A percentile compares a stretch with the other conserved stretches of the same genome.
These are phyloP conservation scores for Xylariaceae sp. DNA, from an alignment of 2,329 filamentous ascomycete species.

Conservation along the genomic window DNA sequence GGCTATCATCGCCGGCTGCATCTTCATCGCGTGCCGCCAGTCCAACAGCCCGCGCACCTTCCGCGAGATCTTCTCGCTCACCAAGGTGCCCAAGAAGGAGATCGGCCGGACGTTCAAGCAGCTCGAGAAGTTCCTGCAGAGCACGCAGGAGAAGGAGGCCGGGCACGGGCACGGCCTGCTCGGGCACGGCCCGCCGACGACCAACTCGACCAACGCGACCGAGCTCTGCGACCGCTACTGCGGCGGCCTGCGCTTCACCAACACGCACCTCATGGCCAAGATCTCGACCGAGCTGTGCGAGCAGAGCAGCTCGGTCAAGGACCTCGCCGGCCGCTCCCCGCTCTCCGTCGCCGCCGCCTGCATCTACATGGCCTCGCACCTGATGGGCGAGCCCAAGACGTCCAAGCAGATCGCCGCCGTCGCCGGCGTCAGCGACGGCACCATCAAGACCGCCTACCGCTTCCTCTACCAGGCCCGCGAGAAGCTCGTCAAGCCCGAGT, in stretches of 20 bases:
- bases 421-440: constrained; percentile 90
- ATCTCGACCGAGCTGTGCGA: constrained; percentile 73
- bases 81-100: constrained; percentile 93
- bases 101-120: constrained; percentile 93
- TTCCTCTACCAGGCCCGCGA: constrained; percentile 70
- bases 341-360: constrained; percentile 90
- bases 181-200: constrained; percentile 34
- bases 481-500: constrained; percentile 65
- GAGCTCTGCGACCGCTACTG: constrained; percentile 88
- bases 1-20: constrained; percentile 88
- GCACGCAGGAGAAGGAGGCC: constrained; percentile 48
- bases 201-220: constrained; percentile 68
- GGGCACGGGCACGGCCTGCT: constrained; percentile 50
- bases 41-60: constrained; percentile 83
- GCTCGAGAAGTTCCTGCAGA: constrained; percentile 79
- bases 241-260: constrained; percentile 68
- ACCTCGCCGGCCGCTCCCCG: constrained; percentile 85
- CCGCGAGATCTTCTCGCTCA: constrained; percentile 87
- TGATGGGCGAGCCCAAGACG: constrained; percentile 70
- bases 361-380: constrained; percentile 90
- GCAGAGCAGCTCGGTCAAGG: constrained; percentile 67
- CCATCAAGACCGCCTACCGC: constrained; percentile 93
- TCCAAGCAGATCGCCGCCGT: constrained; percentile 83
- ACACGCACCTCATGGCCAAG: constrained; percentile 66
- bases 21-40: constrained; percentile 95